These are phyloP conservation scores for Colletotrichum euphorbiae DNA, from an alignment of 2,329 filamentous ascomycete genomes.

Conservation along the genomic window DNA sequence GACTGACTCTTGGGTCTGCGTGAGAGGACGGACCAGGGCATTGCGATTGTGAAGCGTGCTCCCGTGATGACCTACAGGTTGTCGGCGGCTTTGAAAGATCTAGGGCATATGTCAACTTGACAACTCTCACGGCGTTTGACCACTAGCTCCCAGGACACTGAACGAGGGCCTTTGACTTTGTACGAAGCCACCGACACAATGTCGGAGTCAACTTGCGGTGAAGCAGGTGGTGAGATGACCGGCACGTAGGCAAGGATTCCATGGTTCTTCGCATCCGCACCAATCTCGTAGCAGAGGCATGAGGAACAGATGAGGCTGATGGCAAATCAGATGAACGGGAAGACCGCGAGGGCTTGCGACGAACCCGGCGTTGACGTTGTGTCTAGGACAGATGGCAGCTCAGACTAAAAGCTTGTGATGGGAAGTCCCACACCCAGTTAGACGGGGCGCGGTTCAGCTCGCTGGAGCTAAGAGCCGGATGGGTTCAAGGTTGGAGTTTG, in stretches of 20 bases:
- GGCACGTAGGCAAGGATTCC: neutral
- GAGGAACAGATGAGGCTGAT: neutral
- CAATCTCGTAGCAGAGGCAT: neutral
- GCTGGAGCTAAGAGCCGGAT: neutral
- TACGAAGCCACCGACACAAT: neutral
- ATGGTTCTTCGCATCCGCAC: neutral
- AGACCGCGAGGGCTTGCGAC: constrained; percentile 4
- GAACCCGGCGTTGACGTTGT: constrained; percentile 15
- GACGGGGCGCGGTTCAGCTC: constrained; percentile 17
- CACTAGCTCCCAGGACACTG: too few relatives aligned
- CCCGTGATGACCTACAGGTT: neutral
- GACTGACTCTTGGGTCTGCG: constrained; percentile 1
- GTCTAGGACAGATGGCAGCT: constrained; percentile 8
- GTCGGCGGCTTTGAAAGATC: neutral
- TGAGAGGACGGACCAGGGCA: neutral
- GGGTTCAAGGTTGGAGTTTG: neutral
- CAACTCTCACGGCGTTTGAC: neutral
- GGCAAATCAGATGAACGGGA: neutral
- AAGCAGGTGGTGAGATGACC: neutral
- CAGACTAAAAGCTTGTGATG: constrained; percentile 11
- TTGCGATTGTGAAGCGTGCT: neutral
- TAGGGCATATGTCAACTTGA: neutral
- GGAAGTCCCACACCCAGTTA: constrained; percentile 8
- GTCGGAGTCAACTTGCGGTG: neutral
- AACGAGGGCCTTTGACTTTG: neutral